Evolutionary conservation across 2,329 filamentous ascomycete genomes (phyloP).

Genomic region (Bipolaris sorokiniana): DNA sequence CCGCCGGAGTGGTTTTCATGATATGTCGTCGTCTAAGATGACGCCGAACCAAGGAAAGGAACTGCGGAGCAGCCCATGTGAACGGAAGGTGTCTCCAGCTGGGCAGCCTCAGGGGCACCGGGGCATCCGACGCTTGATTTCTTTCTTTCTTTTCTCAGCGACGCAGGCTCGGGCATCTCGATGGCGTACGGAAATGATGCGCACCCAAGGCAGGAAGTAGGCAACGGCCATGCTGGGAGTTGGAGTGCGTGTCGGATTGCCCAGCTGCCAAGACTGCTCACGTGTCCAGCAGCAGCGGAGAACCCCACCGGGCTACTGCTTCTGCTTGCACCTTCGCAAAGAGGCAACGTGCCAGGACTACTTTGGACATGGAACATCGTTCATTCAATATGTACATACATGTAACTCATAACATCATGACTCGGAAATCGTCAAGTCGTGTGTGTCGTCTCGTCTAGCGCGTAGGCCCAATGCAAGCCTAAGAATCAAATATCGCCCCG

Average conservation of each 20-base stretch:
- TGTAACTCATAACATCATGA: constrained; percentile 2
- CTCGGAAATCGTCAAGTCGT: background rate
- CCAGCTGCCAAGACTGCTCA: constrained; percentile 9
- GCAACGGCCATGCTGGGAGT: background rate
- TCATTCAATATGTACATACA: constrained; percentile 2
- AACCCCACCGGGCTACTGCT: background rate
- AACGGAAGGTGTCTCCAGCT: background rate
- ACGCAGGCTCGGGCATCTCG: background rate
- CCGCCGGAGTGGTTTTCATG: background rate
- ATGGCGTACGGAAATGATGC: background rate
- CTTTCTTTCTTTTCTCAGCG: background rate
- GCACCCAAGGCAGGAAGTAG: background rate
- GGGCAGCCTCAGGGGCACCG: background rate
- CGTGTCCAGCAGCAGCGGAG: constrained; percentile 1
- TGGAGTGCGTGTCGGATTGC: background rate
- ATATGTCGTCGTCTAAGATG: background rate
- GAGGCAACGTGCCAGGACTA: background rate
- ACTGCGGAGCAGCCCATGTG: background rate
- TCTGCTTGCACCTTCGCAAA: background rate
- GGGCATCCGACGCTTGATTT: background rate
- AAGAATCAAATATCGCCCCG: constrained; percentile 76
- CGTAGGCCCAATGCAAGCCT: background rate
- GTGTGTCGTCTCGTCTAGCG: background rate
- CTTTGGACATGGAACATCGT: background rate
- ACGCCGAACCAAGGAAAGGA: background rate